Evolutionary conservation across 2,329 filamentous ascomycete genomes (phyloP), one percentile per base, ranked within the genome.

Genomic region (Colletotrichum sp.): DNA sequence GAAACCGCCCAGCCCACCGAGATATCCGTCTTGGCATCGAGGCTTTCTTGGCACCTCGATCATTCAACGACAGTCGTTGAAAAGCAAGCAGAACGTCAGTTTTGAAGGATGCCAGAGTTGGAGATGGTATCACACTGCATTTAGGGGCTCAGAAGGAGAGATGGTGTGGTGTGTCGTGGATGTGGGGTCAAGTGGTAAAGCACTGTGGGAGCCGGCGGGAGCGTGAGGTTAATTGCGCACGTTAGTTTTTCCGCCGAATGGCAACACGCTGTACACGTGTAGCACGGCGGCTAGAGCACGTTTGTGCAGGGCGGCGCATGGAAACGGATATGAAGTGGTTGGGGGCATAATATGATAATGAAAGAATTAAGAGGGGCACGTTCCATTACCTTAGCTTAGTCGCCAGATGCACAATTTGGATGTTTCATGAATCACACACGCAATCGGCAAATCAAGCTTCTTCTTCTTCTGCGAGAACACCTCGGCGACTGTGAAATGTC

Each of bases 11-110:
- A 59, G 27, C 65, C 55, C 21, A 34, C 70, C 66, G 70, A 65
- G 70, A 72, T 72, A 69, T 31, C 70, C 70, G 66, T 69, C 66
- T 69, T 69, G 70, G 70, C 70, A 31, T 18, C 4, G 27, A 5
- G 9, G 51, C 65, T 27, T 27, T 27, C 24, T 72, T 72, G 70
- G 66, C 65, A 34, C 36, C n/a, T 24, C 47, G 47, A 65, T 69
- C 57, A 61, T 59, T 15, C 43, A 34, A 34, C 21, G 18, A 47
- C 36, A 57, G 13, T n/a, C 47, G 51, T 24, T 21, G 29, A 33
- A 29, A 66, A 9, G 38, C 43, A 3, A 13, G 12, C n/a, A 16
- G 24, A 24, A 24, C n/a, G 34, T 62, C 33, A 21, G 33, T 24
- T n/a, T 43, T 62, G 34, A 43, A 29, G n/a, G 33, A 29, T 21